Evolutionary conservation across 805 yeast genomes (phyloP).

Genomic region (Kazachstania kunashirensis): DNA sequence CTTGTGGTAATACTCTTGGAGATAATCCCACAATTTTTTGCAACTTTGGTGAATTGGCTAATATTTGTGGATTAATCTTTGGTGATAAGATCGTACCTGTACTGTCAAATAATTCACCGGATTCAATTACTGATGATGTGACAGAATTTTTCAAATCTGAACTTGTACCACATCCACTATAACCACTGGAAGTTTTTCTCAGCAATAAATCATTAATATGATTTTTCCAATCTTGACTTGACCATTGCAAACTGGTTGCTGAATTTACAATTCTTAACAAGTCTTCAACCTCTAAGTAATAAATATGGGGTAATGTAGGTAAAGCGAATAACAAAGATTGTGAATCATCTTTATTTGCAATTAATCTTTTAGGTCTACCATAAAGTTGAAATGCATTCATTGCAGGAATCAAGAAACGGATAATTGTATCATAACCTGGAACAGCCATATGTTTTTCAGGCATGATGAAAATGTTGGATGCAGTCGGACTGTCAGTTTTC

Average conservation of each 20-base stretch:
- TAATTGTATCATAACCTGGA: constrained; percentile 60
- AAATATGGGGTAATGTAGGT: constrained; percentile 63
- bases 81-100: constrained; percentile 16
- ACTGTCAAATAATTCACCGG: constrained; percentile 28
- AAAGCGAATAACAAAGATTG: constrained; percentile 57
- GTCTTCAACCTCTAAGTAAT: constrained; percentile 54
- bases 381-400: constrained; percentile 62
- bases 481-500: constrained; percentile 40
- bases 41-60: background rate
- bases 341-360: constrained; percentile 46
- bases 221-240: constrained; percentile 47
- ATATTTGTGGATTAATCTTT: background rate
- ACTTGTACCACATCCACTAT: constrained; percentile 67
- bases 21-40: background rate
- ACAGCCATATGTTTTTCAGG: constrained; percentile 70
- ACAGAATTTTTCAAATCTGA: constrained; percentile 55
- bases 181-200: constrained; percentile 47
- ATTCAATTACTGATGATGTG: constrained; percentile 36
- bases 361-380: constrained; percentile 61
- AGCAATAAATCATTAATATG: constrained; percentile 48
- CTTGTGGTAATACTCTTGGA: too few relatives aligned
- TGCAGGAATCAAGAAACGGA: constrained; percentile 57
- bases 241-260: constrained; percentile 40
- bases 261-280: constrained; percentile 34
- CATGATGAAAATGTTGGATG: constrained; percentile 43